Evolutionary conservation across 1,284 basidiomycete species (phyloP).

Genomic region (Pisolithus thermaeus): DNA sequence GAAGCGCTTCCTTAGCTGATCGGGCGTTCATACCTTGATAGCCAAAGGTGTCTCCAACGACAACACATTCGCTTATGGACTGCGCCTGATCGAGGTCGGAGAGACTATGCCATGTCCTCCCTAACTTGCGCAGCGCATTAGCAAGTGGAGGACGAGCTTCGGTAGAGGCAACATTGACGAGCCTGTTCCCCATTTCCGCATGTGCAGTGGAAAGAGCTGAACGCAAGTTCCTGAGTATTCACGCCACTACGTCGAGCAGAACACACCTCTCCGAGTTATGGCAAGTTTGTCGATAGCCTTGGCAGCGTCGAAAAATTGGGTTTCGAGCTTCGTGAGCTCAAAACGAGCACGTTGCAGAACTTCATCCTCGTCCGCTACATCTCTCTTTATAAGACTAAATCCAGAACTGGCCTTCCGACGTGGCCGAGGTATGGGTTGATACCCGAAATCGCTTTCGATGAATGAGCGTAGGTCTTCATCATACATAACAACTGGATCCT

Average conservation of each 20-base stretch:
- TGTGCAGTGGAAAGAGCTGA: slow-evolving; percentile 72
- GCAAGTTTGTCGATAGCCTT: slow-evolving; percentile 83
- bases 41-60: slow-evolving; percentile 85
- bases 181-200: slow-evolving; percentile 83
- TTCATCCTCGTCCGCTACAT: slow-evolving; percentile 79
- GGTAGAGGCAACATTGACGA: slow-evolving; percentile 82
- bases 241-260: neutral
- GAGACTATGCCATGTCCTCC: slow-evolving; percentile 78
- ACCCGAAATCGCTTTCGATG: slow-evolving; percentile 93
- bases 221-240: neutral
- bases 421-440: slow-evolving; percentile 74
- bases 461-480: slow-evolving; percentile 92
- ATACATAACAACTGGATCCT: slow-evolving; percentile 77
- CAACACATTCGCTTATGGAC: slow-evolving; percentile 86
- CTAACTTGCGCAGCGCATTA: slow-evolving; percentile 77
- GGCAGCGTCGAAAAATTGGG: slow-evolving; percentile 83
- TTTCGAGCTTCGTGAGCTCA: slow-evolving; percentile 85
- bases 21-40: slow-evolving; percentile 94
- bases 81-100: slow-evolving; percentile 83
- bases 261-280: slow-evolving; percentile 69
- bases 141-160: slow-evolving; percentile 80
- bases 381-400: slow-evolving; percentile 63
- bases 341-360: slow-evolving; percentile 84
- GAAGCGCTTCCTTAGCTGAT: slow-evolving; percentile 87
- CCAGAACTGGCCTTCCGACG: slow-evolving; percentile 63